Conservation (phyloP, 306 rosid species). For the Datisca glomerata region DNA sequence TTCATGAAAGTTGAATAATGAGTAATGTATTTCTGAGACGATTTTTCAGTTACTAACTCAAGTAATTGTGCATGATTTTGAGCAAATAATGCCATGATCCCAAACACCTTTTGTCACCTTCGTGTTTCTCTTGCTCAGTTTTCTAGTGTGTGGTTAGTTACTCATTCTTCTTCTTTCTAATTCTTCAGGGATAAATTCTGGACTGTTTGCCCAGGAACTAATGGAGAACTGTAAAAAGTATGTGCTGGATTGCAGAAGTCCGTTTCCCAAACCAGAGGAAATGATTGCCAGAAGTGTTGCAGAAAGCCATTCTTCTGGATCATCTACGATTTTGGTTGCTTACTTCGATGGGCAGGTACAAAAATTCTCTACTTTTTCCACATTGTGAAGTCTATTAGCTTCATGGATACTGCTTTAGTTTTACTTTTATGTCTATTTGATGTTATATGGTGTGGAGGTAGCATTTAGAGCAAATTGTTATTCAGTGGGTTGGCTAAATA, state of each 20-base stretch:
- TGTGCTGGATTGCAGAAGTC: constrained; percentile 25
- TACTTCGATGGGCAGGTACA: constrained; percentile 74
- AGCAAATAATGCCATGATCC: no score
- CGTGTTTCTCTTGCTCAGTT: no score
- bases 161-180: constrained; percentile 4
- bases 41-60: no score
- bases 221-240: constrained; percentile 47
- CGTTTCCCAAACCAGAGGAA: constrained; percentile 34
- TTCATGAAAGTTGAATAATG: no score
- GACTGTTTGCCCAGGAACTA: constrained; percentile 40
- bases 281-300: constrained; percentile 37
- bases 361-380: constrained; percentile 8
- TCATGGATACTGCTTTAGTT: background rate
- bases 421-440: no score
- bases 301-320: constrained; percentile 44
- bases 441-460: no score
- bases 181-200: constrained; percentile 35
- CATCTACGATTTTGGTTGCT: constrained; percentile 41
- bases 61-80: no score
- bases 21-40: no score
- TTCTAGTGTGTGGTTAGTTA: no score
- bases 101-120: no score
- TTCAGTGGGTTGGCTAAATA: background rate
- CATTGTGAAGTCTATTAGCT: background rate
- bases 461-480: background rate